Evolutionary conservation across 2,329 filamentous ascomycete genomes (phyloP).

Genomic region (Curvularia hawaiiensis): DNA sequence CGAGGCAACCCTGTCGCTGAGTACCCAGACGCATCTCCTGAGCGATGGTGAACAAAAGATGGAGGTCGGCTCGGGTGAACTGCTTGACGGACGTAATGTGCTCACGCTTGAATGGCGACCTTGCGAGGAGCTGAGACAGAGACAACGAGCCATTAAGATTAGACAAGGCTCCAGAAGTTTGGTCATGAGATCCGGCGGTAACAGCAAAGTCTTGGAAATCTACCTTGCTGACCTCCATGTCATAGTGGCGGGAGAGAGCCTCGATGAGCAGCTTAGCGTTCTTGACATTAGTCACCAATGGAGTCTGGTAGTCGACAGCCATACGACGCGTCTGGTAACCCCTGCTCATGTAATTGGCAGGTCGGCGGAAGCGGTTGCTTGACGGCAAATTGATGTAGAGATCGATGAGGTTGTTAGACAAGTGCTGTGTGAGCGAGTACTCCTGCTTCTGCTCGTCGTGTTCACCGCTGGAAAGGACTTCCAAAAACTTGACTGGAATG

Average conservation of each 20-base stretch:
- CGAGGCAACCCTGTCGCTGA: slow-evolving; percentile 86
- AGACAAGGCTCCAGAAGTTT: slow-evolving; percentile 49
- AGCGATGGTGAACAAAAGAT: slow-evolving; percentile 92
- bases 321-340: slow-evolving; percentile 96
- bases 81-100: slow-evolving; percentile 92
- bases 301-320: slow-evolving; percentile 97
- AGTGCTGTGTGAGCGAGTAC: slow-evolving; percentile 94
- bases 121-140: slow-evolving; percentile 74
- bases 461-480: slow-evolving; percentile 68
- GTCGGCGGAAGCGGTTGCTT: slow-evolving; percentile 94
- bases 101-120: slow-evolving; percentile 85
- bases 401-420: slow-evolving; percentile 97
- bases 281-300: slow-evolving; percentile 97
- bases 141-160: slow-evolving; percentile 62
- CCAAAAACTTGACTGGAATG: slow-evolving; percentile 90
- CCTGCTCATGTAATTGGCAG: slow-evolving; percentile 98
- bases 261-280: slow-evolving; percentile 98
- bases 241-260: slow-evolving; percentile 87
- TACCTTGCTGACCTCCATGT: slow-evolving; percentile 78
- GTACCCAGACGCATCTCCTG: slow-evolving; percentile 97
- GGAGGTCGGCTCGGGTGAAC: slow-evolving; percentile 85
- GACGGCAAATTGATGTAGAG: slow-evolving; percentile 99
- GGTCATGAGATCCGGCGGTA: slow-evolving; percentile 41
- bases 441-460: slow-evolving; percentile 87
- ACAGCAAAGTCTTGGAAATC: slow-evolving; percentile 84